These are phyloP conservation scores for Rhizoclosmatium sp. DNA, from an alignment of 192 early-diverging fungal species.

Conservation along the genomic window DNA sequence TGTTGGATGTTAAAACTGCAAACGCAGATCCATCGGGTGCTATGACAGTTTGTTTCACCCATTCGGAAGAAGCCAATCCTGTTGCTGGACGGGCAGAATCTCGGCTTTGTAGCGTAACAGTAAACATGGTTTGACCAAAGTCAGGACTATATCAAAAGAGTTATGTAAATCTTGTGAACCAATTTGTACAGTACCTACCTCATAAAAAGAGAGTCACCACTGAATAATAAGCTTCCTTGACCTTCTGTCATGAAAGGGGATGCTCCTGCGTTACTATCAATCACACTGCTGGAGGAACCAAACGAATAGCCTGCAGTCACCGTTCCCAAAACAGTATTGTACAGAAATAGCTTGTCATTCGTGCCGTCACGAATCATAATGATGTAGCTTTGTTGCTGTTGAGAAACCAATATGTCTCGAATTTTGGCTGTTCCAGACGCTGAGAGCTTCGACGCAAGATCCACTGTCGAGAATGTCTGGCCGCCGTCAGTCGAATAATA, in stretches of 20 bases:
- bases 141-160: conserved; percentile 9
- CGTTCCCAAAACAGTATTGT: not conserved
- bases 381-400: not conserved
- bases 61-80: conserved; percentile 15
- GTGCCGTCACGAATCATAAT: conserved; percentile 20
- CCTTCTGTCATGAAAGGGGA: conserved; percentile 8
- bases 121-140: conserved; percentile 26
- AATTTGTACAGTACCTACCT: not conserved
- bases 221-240: conserved; percentile 8
- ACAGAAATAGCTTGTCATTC: conserved; percentile 1
- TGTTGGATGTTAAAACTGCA: conserved; percentile 22
- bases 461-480: not conserved
- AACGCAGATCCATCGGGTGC: conserved; percentile 8
- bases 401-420: conserved; percentile 15
- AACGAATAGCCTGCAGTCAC: conserved; percentile 3
- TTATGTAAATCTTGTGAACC: not conserved
- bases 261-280: conserved; percentile 23
- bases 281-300: not conserved
- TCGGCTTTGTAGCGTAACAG: conserved; percentile 18
- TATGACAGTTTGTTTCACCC: conserved; percentile 7
- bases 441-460: not conserved
- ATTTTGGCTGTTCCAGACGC: not conserved
- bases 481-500: conserved; percentile 24
- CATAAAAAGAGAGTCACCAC: conserved; percentile 25
- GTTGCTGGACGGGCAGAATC: conserved; percentile 12